Evolutionary conservation across 2,329 filamentous ascomycete species (phyloP), one percentile per base, ranked within the genome.

Genomic region (Colletotrichum shisoi): DNA sequence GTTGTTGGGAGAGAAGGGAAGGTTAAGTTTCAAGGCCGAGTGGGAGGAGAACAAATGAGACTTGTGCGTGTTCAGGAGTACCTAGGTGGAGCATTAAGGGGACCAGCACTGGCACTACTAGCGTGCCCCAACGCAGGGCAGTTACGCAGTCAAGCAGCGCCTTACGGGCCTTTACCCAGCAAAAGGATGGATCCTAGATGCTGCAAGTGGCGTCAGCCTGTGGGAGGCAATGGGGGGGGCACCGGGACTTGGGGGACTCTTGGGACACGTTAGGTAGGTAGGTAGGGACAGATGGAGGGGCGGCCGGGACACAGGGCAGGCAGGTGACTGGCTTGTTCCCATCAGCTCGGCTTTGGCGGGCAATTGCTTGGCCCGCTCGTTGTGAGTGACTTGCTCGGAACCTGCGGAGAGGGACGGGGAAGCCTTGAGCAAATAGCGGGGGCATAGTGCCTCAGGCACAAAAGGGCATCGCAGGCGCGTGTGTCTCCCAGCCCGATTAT

Each of bases 21-120:
- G 8, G 34, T 57, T 52, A 31, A 13, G 27, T 46, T 45, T 46
- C 24, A 19, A 44, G 13, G 63, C 34, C 54, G 44, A 51, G 54
- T 56, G 48, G 64, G 61, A 62, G 63, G 57, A 67, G 49, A 53
- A 39, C 31, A 67, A 61, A 67, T 64, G 53, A 66, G 27, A 24
- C 56, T 31, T 15, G 54, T 54, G 54, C 52, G 27, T 39, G 59
- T 31, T 31, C 27, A 31, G 1, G 8, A 7, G 27, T 31, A 31
- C 27, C 27, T 31, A 31, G 42, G 64, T 64, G 61, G 64, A 67
- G 64, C 24, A 59, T 39, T 51, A 60, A 64, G 57, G 53, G 64
- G 49, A 57, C 60, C 34, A 49, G 27, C 60, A 37, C 42, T 37
- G 57, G 19, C 34, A 39, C 34, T 54, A 27, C 8, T 57, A 57